A percentile compares a stretch with the other conserved stretches of the same genome.
Conservation (phyloP, 169 alveolate species). For the Eimeria acervulina region DNA sequence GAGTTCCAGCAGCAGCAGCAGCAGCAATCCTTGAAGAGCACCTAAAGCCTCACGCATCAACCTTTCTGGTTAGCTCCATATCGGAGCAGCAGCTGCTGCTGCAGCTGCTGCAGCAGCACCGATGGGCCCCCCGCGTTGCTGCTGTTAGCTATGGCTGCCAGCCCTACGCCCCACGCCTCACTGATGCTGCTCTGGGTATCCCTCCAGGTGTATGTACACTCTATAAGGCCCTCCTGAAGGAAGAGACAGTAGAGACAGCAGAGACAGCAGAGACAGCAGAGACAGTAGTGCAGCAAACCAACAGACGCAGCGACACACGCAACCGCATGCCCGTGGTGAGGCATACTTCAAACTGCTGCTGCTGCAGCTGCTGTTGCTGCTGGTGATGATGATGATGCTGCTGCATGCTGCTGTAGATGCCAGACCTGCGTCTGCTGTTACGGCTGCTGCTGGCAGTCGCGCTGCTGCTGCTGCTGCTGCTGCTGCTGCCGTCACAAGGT, state of each 20-base stretch:
- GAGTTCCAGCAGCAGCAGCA: neutral
- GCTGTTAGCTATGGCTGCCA: slow-evolving; percentile 40
- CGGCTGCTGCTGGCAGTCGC: neutral
- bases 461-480: slow-evolving; percentile 51
- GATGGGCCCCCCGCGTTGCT: slow-evolving; percentile 54
- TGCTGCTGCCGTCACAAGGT: slow-evolving; percentile 38
- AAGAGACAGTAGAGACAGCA: neutral
- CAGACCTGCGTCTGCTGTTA: too few species aligned
- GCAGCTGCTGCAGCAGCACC: slow-evolving; percentile 37
- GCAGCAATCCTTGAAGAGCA: slow-evolving; percentile 52
- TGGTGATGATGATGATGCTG: too few species aligned
- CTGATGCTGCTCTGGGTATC: slow-evolving; percentile 7
- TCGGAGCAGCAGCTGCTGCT: slow-evolving; percentile 61
- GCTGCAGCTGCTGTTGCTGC: neutral
- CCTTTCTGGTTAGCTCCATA: slow-evolving; percentile 46
- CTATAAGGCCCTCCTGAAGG: slow-evolving; percentile 42
- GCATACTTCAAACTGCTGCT: too few species aligned
- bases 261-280: neutral
- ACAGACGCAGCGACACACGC: neutral
- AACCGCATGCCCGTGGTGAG: neutral
- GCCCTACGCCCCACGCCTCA: slow-evolving; percentile 43
- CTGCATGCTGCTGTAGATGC: neutral
- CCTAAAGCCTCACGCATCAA: slow-evolving; percentile 1
- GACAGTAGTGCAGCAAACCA: neutral
- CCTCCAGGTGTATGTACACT: slow-evolving; percentile 65